Evolutionary conservation across 768 basidiomycete species (phyloP).

Genomic region (Pilatotrama ljubarskyi): DNA sequence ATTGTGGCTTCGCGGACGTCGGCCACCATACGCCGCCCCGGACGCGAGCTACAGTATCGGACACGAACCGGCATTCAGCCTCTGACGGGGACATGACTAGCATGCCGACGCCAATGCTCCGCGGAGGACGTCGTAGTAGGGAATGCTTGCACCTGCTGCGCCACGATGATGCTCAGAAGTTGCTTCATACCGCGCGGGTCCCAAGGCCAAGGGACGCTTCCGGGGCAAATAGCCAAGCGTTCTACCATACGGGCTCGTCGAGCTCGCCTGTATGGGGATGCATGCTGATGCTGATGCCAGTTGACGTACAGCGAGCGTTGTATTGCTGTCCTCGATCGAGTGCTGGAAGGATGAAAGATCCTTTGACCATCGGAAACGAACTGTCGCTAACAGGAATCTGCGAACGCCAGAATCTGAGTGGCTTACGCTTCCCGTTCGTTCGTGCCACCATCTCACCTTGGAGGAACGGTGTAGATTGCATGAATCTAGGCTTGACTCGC

Average conservation of each 20-base stretch:
- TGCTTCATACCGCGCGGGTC: background rate
- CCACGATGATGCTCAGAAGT: background rate
- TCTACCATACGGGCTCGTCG: background rate
- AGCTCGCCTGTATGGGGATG: background rate
- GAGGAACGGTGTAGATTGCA: background rate
- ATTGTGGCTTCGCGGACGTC: slow-evolving; percentile 4
- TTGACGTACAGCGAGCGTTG: slow-evolving; percentile 7
- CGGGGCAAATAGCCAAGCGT: background rate
- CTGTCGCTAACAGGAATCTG: background rate
- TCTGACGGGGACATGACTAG: slow-evolving; percentile 1
- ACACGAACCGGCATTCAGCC: slow-evolving; percentile 7
- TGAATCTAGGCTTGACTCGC: background rate
- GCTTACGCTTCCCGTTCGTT: no score
- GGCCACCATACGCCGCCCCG: slow-evolving; percentile 14
- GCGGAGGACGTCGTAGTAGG: background rate
- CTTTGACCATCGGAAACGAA: slow-evolving; percentile 9
- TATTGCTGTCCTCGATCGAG: slow-evolving; percentile 1
- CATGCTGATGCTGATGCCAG: slow-evolving; percentile 1
- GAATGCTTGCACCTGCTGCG: background rate
- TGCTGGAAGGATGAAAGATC: background rate
- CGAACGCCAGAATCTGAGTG: no score
- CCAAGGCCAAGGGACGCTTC: background rate
- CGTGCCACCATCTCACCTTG: background rate
- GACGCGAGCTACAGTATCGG: background rate
- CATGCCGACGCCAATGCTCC: background rate